Conservation (phyloP, 2,329 filamentous ascomycete genomes). For the Sporothrix pallida region DNA sequence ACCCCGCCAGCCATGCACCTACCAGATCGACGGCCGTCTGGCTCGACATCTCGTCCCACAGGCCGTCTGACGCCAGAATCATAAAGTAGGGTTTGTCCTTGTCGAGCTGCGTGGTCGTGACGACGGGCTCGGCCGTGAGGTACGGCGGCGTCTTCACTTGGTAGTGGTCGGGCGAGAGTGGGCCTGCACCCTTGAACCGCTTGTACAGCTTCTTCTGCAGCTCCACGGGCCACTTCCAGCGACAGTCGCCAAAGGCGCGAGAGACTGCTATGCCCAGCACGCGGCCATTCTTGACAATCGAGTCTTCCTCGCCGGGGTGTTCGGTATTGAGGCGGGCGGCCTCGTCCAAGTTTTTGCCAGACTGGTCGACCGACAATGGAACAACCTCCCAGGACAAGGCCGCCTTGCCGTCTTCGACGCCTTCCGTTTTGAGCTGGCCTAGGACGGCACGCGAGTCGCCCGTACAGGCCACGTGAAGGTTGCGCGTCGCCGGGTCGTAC, state of each 20-base stretch:
- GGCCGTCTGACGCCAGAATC: constrained; percentile 92
- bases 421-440: constrained; percentile 58
- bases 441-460: constrained; percentile 96
- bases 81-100: constrained; percentile 92
- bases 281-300: constrained; percentile 82
- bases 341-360: constrained; percentile 85
- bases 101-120: constrained; percentile 89
- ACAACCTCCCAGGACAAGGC: constrained; percentile 92
- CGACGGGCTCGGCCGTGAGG: constrained; percentile 92
- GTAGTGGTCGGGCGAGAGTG: constrained; percentile 63
- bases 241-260: constrained; percentile 92
- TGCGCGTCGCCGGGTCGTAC: constrained; percentile 85
- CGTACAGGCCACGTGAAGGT: constrained; percentile 91
- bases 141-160: constrained; percentile 76
- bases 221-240: constrained; percentile 93
- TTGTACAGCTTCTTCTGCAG: constrained; percentile 80
- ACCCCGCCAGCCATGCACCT: constrained; percentile 84
- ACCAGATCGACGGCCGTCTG: constrained; percentile 97
- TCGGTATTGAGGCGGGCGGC: constrained; percentile 79
- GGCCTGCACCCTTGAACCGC: constrained; percentile 83
- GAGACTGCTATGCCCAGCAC: constrained; percentile 91
- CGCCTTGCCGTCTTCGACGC: constrained; percentile 40
- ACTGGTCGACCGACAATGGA: constrained; percentile 89
- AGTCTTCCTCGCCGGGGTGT: constrained; percentile 83
- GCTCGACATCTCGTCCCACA: constrained; percentile 99